Evolutionary conservation across 73 alveolate species (phyloP).

Genomic region (Paramecium octaurelia): DNA sequence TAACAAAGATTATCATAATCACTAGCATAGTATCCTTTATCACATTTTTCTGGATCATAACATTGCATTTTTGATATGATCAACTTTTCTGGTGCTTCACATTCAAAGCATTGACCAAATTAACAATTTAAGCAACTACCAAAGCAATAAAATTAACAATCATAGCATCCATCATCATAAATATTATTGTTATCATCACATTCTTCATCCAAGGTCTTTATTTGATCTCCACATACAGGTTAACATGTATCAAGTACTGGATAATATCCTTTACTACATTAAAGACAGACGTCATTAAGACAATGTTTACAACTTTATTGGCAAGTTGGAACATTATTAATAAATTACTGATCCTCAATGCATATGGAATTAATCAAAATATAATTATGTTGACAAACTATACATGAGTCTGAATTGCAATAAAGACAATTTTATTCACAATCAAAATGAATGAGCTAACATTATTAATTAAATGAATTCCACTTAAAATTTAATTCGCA

Average conservation of each 20-base stretch:
- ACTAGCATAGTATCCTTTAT: neutral
- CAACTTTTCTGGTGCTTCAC: neutral
- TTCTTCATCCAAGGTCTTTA: neutral
- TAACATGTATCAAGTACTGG: neutral
- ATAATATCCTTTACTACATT: neutral
- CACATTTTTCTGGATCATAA: neutral
- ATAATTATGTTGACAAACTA: neutral
- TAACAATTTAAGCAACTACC: neutral
- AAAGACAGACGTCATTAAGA: neutral
- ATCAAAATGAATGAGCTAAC: neutral
- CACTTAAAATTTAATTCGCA: neutral
- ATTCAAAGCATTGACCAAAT: neutral
- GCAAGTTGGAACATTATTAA: neutral
- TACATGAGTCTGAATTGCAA: neutral
- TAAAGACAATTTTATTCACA: neutral
- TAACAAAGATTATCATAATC: slow-evolving; percentile 22
- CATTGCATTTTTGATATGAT: neutral
- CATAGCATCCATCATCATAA: neutral
- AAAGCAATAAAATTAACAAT: neutral
- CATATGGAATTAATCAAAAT: neutral
- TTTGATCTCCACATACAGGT: slow-evolving; percentile 22
- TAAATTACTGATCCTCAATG: neutral
- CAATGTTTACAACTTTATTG: neutral
- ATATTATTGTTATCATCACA: slow-evolving; percentile 17
- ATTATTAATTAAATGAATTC: neutral